Evolutionary conservation across 2,329 filamentous ascomycete genomes (phyloP).

Genomic region (Didymella segeticola): DNA sequence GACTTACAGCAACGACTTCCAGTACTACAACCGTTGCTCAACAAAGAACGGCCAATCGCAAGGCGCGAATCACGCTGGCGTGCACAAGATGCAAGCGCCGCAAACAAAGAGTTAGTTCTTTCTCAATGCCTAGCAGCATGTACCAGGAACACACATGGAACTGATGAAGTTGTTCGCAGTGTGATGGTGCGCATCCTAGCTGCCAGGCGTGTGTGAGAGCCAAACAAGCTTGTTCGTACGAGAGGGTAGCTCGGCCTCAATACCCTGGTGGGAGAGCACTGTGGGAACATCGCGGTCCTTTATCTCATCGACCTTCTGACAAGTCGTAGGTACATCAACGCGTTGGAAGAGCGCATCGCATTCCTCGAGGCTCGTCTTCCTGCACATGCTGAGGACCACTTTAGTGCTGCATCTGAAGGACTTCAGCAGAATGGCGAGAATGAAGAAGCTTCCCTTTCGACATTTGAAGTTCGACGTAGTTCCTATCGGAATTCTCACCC

Average conservation of each 20-base stretch:
- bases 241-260: conserved; percentile 32
- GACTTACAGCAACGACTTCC: neutral
- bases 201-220: conserved; percentile 31
- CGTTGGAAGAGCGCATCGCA: conserved; percentile 35
- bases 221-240: conserved; percentile 32
- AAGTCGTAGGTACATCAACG: conserved; percentile 30
- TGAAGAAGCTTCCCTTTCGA: neutral
- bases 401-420: conserved; percentile 4
- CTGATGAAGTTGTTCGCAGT: conserved; percentile 15
- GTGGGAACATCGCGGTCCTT: conserved; percentile 9
- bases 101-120: conserved; percentile 33
- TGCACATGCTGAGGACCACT: conserved; percentile 35
- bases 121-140: neutral
- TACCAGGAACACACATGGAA: neutral
- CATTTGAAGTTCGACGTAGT: neutral
- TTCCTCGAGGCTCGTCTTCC: conserved; percentile 37
- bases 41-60: conserved; percentile 15
- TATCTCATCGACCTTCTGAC: neutral
- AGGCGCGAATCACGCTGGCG: conserved; percentile 32
- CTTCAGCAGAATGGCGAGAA: neutral
- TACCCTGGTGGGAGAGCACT: conserved; percentile 38
- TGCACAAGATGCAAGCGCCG: conserved; percentile 37
- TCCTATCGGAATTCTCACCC: conserved; percentile 10
- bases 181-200: conserved; percentile 30
- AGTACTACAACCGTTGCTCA: neutral